Percentiles rank a stretch among this genome's conserved stretches.
Conservation (phyloP, 768 basidiomycete genomes). For the Amanita subjunquillea region DNA sequence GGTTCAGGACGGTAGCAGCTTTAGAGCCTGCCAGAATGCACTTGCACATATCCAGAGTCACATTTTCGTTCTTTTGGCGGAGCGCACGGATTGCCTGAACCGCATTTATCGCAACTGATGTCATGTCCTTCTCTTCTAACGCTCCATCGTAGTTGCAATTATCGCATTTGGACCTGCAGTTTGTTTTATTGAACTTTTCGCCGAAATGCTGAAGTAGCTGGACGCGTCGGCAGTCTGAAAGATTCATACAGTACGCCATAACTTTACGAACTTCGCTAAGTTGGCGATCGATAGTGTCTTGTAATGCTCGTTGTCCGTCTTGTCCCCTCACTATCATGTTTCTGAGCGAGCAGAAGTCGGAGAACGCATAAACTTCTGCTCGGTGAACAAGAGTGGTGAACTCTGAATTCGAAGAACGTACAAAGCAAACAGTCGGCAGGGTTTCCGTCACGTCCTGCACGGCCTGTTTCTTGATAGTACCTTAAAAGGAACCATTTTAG, state of each 20-base stretch:
- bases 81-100: conserved; percentile 47
- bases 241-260: conserved; percentile 70
- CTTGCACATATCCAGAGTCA: conserved; percentile 52
- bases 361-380: conserved; percentile 51
- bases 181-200: conserved; percentile 59
- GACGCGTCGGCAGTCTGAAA: conserved; percentile 76
- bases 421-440: conserved; percentile 82
- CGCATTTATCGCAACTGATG: conserved; percentile 41
- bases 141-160: conserved; percentile 57
- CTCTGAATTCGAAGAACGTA: conserved; percentile 24
- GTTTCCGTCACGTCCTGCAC: conserved; percentile 87
- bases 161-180: conserved; percentile 72
- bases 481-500: conserved; percentile 22
- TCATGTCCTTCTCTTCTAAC: conserved; percentile 47
- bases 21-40: conserved; percentile 61
- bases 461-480: conserved; percentile 94
- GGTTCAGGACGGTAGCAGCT: conserved; percentile 30
- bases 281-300: conserved; percentile 58
- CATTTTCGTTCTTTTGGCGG: conserved; percentile 28
- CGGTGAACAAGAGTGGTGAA: conserved; percentile 2
- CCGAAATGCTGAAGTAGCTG: conserved; percentile 87
- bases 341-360: conserved; percentile 45
- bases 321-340: conserved; percentile 52
- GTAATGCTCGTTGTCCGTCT: conserved; percentile 28
- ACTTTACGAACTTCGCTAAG: conserved; percentile 57